Conservation (phyloP, 495 filamentous ascomycete genomes). For the Talaromyces proteolyticus region DNA sequence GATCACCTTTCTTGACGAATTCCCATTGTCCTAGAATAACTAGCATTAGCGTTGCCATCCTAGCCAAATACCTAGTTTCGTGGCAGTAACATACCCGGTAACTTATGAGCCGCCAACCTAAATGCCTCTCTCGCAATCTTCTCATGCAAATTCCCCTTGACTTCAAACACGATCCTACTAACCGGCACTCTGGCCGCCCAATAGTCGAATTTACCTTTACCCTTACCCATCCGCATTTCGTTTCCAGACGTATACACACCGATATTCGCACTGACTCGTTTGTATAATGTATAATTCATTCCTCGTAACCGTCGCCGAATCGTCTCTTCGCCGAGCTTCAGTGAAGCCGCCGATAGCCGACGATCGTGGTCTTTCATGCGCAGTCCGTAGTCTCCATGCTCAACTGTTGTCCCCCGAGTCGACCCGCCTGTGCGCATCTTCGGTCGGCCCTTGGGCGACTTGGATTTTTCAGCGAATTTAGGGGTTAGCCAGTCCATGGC, state of each 20-base stretch:
- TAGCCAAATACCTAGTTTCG: not conserved
- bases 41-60: not conserved
- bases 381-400: slow-evolving; percentile 94
- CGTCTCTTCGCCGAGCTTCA: slow-evolving; percentile 86
- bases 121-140: slow-evolving; percentile 92
- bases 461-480: slow-evolving; percentile 63
- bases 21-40: slow-evolving; percentile 70
- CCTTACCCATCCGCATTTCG: slow-evolving; percentile 97
- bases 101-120: slow-evolving; percentile 87
- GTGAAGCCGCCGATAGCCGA: slow-evolving; percentile 76
- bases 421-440: slow-evolving; percentile 88
- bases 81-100: slow-evolving; percentile 74
- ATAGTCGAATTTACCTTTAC: slow-evolving; percentile 94
- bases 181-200: slow-evolving; percentile 88
- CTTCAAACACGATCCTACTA: slow-evolving; percentile 83
- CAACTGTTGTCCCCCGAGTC: slow-evolving; percentile 84
- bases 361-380: slow-evolving; percentile 92
- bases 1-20: slow-evolving; percentile 89
- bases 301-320: slow-evolving; percentile 85
- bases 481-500: slow-evolving; percentile 74
- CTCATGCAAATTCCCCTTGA: slow-evolving; percentile 90
- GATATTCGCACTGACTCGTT: slow-evolving; percentile 81
- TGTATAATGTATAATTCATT: slow-evolving; percentile 88
- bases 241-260: slow-evolving; percentile 95
- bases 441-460: slow-evolving; percentile 85